Base-by-base conservation (phyloP, 2,329 filamentous ascomycete genomes). In the Orbilia quercus region DNA sequence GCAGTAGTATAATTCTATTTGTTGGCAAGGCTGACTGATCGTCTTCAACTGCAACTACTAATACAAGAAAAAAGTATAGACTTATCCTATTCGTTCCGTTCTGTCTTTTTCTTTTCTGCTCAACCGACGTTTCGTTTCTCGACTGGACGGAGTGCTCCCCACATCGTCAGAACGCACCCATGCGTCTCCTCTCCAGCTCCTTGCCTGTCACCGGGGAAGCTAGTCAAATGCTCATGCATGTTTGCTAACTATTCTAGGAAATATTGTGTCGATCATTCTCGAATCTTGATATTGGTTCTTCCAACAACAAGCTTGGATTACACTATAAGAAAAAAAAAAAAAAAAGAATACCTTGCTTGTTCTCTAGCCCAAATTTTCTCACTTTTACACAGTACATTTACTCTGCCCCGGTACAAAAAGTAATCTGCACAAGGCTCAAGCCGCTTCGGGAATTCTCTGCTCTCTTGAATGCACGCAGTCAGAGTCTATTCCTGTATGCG, bases 191-290 rank as follows among this genome's bases (percentile, higher is more conserved):
- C 47, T 25, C 44, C 53, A 66, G 51, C n/a, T 53, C 53, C 40
- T 50, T 42, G 58, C 66, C 66, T 55, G 57, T 71, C 58, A 63
- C 65, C 66, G 66, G 66, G 65, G 66, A 71, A 64, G 66, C 58
- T 62, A 55, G 64, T 50, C 48, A 48, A 40, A 64, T 20, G 36
- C 22, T 71, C 42, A 38, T 71, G 58, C 66, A 71, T 63, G 44
- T 6, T 38, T 36, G 36, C 66, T 71, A 71, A 58, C 58, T 51
- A 4, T 18, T 57, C 42, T 57, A 63, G 58, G 66, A 23, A 71
- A 53, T 28, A 9, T 28, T 18, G n/a, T 64, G 66, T 34, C 42
- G 66, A 71, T 71, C 66, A 16, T 31, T 44, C 34, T 59, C 44
- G 20, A 70, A 71, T 58, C 66, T 57, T 71, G 66, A 71, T 71